Conservation (phyloP, 1,139 yeast species). For the Citeromyces hawaiiensis region DNA sequence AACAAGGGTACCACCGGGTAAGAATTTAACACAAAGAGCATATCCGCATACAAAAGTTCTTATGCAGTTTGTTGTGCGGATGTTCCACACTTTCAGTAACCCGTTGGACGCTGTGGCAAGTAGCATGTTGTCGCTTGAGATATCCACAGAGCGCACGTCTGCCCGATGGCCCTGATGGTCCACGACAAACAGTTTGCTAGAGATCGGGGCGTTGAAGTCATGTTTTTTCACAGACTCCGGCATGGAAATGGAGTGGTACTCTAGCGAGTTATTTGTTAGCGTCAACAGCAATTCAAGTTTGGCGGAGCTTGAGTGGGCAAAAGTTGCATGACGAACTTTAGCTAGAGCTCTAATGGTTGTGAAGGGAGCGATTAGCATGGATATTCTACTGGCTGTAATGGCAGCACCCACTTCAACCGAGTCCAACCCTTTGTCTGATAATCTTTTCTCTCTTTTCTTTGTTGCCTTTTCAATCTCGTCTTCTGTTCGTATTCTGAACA, state of each 20-base stretch:
- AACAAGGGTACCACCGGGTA: constrained; percentile 85
- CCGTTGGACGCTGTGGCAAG: constrained; percentile 90
- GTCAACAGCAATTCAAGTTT: constrained; percentile 50
- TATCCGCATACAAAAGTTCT: constrained; percentile 87
- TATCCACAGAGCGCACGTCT: constrained; percentile 74
- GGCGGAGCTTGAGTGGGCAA: constrained; percentile 33
- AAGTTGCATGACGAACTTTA: constrained; percentile 37
- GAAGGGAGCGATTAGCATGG: constrained; percentile 49
- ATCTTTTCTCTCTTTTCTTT: constrained; percentile 66
- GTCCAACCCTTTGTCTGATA: constrained; percentile 53
- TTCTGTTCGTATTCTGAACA: constrained; percentile 64
- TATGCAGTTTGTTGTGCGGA: constrained; percentile 58
- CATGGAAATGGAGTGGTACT: constrained; percentile 42
- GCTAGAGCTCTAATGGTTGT: constrained; percentile 43
- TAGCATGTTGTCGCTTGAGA: constrained; percentile 69
- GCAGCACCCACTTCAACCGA: constrained; percentile 49
- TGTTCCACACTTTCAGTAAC: constrained; percentile 77
- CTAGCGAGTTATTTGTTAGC: constrained; percentile 62
- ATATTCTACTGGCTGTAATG: constrained; percentile 39
- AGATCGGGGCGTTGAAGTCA: constrained; percentile 26
- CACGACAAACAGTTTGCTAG: constrained; percentile 40
- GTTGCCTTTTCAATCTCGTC: constrained; percentile 75
- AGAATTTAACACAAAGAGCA: constrained; percentile 65
- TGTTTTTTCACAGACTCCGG: constrained; percentile 34
- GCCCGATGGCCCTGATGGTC: constrained; percentile 81